Percentiles rank a stretch among this genome's conserved stretches.
phyloP scores from a whole-genome alignment of 2,329 filamentous ascomycete genomes.

The Pseudonectria foliicola region DNA sequence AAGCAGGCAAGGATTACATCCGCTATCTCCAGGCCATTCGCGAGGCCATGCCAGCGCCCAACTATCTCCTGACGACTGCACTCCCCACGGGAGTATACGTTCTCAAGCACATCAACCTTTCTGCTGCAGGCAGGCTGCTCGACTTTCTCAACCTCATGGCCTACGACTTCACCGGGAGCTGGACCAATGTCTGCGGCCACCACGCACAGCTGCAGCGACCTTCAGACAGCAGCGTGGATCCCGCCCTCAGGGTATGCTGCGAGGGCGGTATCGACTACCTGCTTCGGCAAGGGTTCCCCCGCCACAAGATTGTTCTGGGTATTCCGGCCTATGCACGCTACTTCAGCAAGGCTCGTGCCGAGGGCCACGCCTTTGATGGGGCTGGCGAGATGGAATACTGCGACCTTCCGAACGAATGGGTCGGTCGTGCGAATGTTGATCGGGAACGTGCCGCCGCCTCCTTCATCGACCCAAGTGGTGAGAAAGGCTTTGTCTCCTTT shows the following conservation, averaged over 20 bases:
- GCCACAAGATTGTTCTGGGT: constrained; percentile 54
- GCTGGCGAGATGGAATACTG: constrained; percentile 54
- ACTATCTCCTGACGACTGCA: constrained; percentile 53
- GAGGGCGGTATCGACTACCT: constrained; percentile 51
- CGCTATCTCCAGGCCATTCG: constrained; percentile 49
- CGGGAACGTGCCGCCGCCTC: constrained; percentile 48
- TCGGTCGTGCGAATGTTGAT: constrained; percentile 36
- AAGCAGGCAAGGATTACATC: constrained; percentile 52
- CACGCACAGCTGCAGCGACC: constrained; percentile 54
- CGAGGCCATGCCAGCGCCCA: constrained; percentile 43
- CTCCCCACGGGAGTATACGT: constrained; percentile 58
- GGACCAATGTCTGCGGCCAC: constrained; percentile 54
- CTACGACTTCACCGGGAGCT: constrained; percentile 61
- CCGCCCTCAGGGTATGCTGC: constrained; percentile 35
- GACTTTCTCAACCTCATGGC: constrained; percentile 62
- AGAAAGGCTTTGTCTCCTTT: constrained; percentile 53
- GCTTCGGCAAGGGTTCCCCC: constrained; percentile 44
- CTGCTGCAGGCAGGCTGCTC: constrained; percentile 41
- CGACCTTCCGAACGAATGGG: constrained; percentile 50
- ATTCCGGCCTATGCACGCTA: constrained; percentile 57
- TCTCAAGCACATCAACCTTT: constrained; percentile 52
- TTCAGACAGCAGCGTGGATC: constrained; percentile 16
- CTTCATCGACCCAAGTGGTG: constrained; percentile 36
- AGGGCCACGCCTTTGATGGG: constrained; percentile 45
- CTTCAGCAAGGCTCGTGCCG: constrained; percentile 46